Conservation (phyloP, 495 filamentous ascomycete species). For the Aspergillus campestris region DNA sequence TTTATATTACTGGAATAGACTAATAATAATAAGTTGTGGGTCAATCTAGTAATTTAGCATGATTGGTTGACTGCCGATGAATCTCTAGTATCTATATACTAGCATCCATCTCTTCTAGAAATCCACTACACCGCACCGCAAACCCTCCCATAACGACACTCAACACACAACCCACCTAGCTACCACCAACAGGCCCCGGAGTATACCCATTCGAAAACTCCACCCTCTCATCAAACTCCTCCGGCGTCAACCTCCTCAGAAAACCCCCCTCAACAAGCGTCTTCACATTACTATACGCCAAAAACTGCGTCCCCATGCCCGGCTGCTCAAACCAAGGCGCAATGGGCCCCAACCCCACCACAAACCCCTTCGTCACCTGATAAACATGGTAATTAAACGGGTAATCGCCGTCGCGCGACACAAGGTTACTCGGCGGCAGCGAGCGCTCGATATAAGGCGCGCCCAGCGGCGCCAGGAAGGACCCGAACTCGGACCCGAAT, state of each 20-base stretch:
- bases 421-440: slow-evolving; percentile 43
- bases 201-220: too few species aligned
- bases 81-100: too few species aligned
- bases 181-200: too few species aligned
- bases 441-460: slow-evolving; percentile 46
- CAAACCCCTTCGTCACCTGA: slow-evolving; percentile 34
- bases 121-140: too few species aligned
- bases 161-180: too few species aligned
- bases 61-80: too few species aligned
- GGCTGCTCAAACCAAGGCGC: slow-evolving; percentile 52
- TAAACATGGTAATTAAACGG: slow-evolving; percentile 52
- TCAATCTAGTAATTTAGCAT: too few species aligned
- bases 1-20: too few species aligned
- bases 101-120: too few species aligned
- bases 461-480: slow-evolving; percentile 37
- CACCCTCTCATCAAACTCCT: too few species aligned
- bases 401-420: slow-evolving; percentile 28
- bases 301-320: slow-evolving; percentile 45
- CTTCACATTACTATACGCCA: slow-evolving; percentile 11
- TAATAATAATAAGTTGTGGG: too few species aligned
- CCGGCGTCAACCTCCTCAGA: slow-evolving; percentile 1
- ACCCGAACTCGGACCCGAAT: slow-evolving; percentile 42
- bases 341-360: slow-evolving; percentile 40
- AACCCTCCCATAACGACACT: too few species aligned
- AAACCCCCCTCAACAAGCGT: slow-evolving; percentile 18